Evolutionary conservation across 768 basidiomycete species (phyloP).

Genomic region (Hypholoma fasciculare): DNA sequence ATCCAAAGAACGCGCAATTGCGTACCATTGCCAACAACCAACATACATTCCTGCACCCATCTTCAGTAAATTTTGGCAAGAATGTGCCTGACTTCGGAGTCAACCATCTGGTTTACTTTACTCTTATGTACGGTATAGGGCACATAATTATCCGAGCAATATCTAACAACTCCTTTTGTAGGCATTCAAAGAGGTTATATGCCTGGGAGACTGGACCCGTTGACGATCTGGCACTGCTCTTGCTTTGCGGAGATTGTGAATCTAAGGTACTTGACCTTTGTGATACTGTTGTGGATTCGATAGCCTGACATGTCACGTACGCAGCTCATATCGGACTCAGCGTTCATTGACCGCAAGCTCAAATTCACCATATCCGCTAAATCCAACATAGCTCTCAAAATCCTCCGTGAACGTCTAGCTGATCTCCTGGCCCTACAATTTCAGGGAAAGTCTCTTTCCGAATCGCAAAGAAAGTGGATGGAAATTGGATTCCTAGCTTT

Average conservation of each 20-base stretch:
- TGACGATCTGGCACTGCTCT: slow-evolving; percentile 76
- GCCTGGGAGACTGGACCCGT: slow-evolving; percentile 93
- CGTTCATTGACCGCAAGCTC: slow-evolving; percentile 84
- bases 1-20: slow-evolving; percentile 59
- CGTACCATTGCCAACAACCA: slow-evolving; percentile 85
- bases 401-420: slow-evolving; percentile 65
- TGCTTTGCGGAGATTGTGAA: slow-evolving; percentile 90
- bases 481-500: slow-evolving; percentile 65
- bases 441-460: slow-evolving; percentile 57
- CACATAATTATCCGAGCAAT: neutral
- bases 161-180: slow-evolving; percentile 26
- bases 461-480: slow-evolving; percentile 70
- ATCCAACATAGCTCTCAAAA: slow-evolving; percentile 76
- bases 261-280: slow-evolving; percentile 55
- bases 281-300: neutral
- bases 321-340: slow-evolving; percentile 71
- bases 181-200: slow-evolving; percentile 93
- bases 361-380: slow-evolving; percentile 70
- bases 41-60: slow-evolving; percentile 79
- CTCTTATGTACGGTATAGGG: slow-evolving; percentile 64
- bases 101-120: slow-evolving; percentile 82
- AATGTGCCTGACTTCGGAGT: slow-evolving; percentile 69
- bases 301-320: neutral
- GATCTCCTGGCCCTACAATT: slow-evolving; percentile 65
- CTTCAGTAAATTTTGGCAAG: slow-evolving; percentile 84